Evolutionary conservation across 371 early-diverging fungal species (phyloP).

Genomic region (Rhizomucor pusillus): DNA sequence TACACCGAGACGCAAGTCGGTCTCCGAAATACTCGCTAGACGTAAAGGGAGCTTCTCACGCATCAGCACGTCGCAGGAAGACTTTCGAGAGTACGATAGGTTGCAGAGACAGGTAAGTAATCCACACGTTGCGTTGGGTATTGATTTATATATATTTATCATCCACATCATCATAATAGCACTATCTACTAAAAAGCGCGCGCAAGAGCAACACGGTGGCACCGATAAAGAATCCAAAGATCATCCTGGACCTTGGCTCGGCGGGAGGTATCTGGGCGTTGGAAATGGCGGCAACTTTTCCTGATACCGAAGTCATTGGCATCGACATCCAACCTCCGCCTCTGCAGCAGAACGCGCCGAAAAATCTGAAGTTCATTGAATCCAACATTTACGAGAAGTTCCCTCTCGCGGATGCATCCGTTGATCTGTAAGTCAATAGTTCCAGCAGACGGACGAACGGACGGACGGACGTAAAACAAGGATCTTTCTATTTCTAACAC

Average conservation of each 20-base stretch:
- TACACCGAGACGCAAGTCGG: slow-evolving; percentile 42
- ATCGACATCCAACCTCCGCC: slow-evolving; percentile 47
- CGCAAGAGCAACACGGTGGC: slow-evolving; percentile 41
- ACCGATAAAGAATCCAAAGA: slow-evolving; percentile 28
- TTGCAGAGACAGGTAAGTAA: slow-evolving; percentile 38
- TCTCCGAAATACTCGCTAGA: slow-evolving; percentile 43
- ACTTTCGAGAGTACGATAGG: slow-evolving; percentile 41
- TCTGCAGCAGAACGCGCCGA: slow-evolving; percentile 27
- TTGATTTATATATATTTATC: too few relatives aligned
- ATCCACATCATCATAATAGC: too few relatives aligned
- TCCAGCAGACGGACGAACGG: too few relatives aligned
- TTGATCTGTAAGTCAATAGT: slow-evolving; percentile 37
- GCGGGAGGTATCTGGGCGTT: slow-evolving; percentile 58
- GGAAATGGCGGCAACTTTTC: slow-evolving; percentile 55
- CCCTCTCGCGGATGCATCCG: too few relatives aligned
- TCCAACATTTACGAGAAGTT: too few relatives aligned
- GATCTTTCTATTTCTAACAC: too few relatives aligned
- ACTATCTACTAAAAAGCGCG: slow-evolving; percentile 44
- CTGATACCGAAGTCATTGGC: slow-evolving; percentile 47
- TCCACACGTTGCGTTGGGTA: background rate
- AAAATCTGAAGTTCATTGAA: slow-evolving; percentile 29
- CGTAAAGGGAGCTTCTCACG: slow-evolving; percentile 31
- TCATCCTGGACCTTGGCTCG: slow-evolving; percentile 52
- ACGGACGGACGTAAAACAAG: too few relatives aligned
- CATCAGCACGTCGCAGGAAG: slow-evolving; percentile 23